Conservation (phyloP, 1,284 basidiomycete species). For the Fomitopsis schrenkii region DNA sequence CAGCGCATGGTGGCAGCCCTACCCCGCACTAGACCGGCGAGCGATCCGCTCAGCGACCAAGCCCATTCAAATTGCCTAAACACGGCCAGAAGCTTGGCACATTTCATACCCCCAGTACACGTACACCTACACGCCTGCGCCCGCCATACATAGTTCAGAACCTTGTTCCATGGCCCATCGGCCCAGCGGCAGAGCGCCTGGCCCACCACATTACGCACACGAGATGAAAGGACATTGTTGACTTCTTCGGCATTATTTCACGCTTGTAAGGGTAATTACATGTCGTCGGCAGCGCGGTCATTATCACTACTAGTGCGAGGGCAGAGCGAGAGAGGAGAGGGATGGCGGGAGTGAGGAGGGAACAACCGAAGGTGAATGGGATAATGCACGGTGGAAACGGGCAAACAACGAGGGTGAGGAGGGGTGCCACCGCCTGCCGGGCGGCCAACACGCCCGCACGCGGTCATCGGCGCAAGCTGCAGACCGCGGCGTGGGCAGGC, state of each 20-base stretch:
- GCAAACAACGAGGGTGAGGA: conserved; percentile 5
- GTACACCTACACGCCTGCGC: not conserved
- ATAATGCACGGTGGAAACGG: not conserved
- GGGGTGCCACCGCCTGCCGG: not conserved
- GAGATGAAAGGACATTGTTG: not conserved
- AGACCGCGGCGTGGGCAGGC: not conserved
- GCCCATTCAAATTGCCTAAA: not conserved
- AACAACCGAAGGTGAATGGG: not conserved
- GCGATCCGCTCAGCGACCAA: not conserved
- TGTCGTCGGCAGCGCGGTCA: conserved; percentile 7
- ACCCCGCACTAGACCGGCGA: not conserved
- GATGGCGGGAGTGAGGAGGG: not conserved
- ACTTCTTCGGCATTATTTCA: conserved; percentile 8
- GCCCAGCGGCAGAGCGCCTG: too few relatives aligned
- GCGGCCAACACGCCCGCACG: not conserved
- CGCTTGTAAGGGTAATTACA: conserved; percentile 11
- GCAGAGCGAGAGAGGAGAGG: not conserved
- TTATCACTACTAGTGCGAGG: conserved; percentile 2
- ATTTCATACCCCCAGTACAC: not conserved
- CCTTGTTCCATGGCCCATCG: not conserved
- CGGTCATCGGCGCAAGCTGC: not conserved
- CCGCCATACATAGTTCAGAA: not conserved
- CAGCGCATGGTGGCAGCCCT: too few relatives aligned
- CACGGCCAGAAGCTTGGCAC: not conserved
- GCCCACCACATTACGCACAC: not conserved